These are phyloP conservation scores for Wolfiporia cocos DNA, from an alignment of 1,284 basidiomycete genomes.

Conservation along the genomic window DNA sequence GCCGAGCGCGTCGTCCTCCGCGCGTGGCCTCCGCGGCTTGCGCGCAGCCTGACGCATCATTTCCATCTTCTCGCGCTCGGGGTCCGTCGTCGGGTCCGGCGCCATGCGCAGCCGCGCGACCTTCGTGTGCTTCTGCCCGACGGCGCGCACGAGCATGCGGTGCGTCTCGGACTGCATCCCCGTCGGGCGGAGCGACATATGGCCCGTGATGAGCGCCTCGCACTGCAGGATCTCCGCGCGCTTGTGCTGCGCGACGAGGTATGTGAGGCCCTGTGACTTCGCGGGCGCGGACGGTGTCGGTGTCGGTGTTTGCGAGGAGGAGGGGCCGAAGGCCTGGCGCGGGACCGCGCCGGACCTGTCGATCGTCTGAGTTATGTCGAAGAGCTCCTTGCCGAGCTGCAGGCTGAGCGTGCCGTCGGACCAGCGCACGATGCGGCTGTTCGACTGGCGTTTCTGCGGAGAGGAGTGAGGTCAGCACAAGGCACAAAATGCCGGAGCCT, in stretches of 20 bases:
- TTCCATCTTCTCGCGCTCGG: slow-evolving; percentile 69
- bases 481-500: slow-evolving; percentile 4
- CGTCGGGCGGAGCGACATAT: slow-evolving; percentile 80
- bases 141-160: slow-evolving; percentile 80
- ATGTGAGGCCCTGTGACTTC: slow-evolving; percentile 71
- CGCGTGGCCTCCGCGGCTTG: slow-evolving; percentile 50
- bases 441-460: slow-evolving; percentile 70
- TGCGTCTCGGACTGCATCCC: slow-evolving; percentile 90
- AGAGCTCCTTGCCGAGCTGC: slow-evolving; percentile 84
- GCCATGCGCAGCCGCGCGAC: slow-evolving; percentile 72
- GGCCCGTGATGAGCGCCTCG: slow-evolving; percentile 78
- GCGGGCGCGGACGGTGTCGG: slow-evolving; percentile 16
- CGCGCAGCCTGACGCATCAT: slow-evolving; percentile 56
- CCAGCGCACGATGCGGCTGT: slow-evolving; percentile 85
- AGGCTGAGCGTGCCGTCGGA: slow-evolving; percentile 87
- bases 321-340: slow-evolving; percentile 46
- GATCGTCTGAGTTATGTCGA: slow-evolving; percentile 76
- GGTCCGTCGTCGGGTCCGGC: slow-evolving; percentile 65
- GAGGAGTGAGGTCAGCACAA: slow-evolving; percentile 1
- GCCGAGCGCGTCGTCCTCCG: slow-evolving; percentile 41
- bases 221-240: slow-evolving; percentile 81
- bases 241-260: slow-evolving; percentile 88
- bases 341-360: slow-evolving; percentile 62
- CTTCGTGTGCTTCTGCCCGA: slow-evolving; percentile 80
- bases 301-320: slow-evolving; percentile 33